Base-by-base conservation (phyloP, 73 alveolate species). In the Paramecium sexaurelia region DNA sequence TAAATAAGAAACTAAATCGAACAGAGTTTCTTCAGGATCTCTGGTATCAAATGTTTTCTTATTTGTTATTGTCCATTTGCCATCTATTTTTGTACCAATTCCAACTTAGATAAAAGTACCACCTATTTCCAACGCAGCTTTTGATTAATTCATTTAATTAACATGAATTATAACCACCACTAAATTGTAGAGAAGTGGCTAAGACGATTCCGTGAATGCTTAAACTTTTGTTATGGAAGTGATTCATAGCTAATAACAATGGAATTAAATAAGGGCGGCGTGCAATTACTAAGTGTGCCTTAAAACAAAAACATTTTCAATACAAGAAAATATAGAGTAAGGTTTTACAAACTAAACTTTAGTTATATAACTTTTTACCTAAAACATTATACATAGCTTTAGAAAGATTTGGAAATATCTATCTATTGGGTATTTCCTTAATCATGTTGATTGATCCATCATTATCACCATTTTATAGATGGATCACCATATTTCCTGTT, bases 401-500 rank as follows among this genome's bases (percentile, higher is more conserved):
- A 22, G 33, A 17, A 51, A 37, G 87, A 69, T 43, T 82, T 19
- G 89, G 91, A 10, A 88, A 88, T 47, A 24, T 88, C 33, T 88
- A 41, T 87, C 55, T 88, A 7, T 82, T 88, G 6, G 94, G 84
- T 0, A 66, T 88, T 19, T 33, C 94, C 55, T 32, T 88, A 22
- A 71, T 88, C 11, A 88, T 88, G 94, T 35, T 88, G 35, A 88
- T 88, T 26, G 75, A 82, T 26, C 67, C 71, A 9, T 20, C 84
- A 11, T 82, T 88, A 24, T 69, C 94, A 11, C 94, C 94, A n/a
- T 88, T 39, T 69, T 88, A 88, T 36, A 22, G 75, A 26, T 87
- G 85, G 55, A 32, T 57, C 45, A 41, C 85, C 4, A 68, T 67
- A 1, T 66, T 47, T 20, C 61, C 87, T 17, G 47, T 67, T 22